A percentile compares a stretch with the other conserved stretches of the same genome.
Evolutionary conservation across 1,284 basidiomycete genomes (phyloP).

Genomic region (Ustilago esculenta): DNA sequence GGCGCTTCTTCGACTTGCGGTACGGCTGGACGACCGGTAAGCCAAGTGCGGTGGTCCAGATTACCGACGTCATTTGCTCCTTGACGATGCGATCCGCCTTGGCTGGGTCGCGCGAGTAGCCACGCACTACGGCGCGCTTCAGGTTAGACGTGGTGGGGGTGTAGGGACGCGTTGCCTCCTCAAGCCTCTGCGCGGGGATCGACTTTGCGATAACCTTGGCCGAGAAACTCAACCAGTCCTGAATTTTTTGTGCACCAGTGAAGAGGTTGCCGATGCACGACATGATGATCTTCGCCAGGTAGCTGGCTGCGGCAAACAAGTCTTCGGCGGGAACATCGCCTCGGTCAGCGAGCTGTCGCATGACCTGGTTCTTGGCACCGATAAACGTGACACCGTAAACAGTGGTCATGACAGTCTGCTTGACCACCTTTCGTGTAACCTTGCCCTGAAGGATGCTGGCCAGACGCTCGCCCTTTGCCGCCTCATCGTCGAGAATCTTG

Average conservation of each 20-base stretch:
- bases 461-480: slow-evolving; percentile 71
- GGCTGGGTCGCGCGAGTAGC: slow-evolving; percentile 39
- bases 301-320: slow-evolving; percentile 80
- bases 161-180: slow-evolving; percentile 69
- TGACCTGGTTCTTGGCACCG: slow-evolving; percentile 94
- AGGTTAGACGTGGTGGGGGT: slow-evolving; percentile 5
- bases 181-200: slow-evolving; percentile 80
- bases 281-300: slow-evolving; percentile 72
- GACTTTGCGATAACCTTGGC: slow-evolving; percentile 88
- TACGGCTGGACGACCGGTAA: slow-evolving; percentile 97
- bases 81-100: slow-evolving; percentile 45
- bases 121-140: slow-evolving; percentile 32
- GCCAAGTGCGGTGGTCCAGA: slow-evolving; percentile 95
- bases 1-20: slow-evolving; percentile 82
- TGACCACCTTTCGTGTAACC: slow-evolving; percentile 92
- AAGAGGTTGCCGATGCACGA: slow-evolving; percentile 86
- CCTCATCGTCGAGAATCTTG: slow-evolving; percentile 71
- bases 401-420: slow-evolving; percentile 99
- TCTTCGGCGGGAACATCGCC: slow-evolving; percentile 79
- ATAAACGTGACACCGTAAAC: slow-evolving; percentile 98
- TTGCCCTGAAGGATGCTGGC: slow-evolving; percentile 80
- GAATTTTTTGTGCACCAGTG: slow-evolving; percentile 87
- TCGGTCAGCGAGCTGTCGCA: slow-evolving; percentile 83
- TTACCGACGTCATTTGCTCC: slow-evolving; percentile 94
- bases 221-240: slow-evolving; percentile 85